A percentile compares a stretch with the other conserved stretches of the same genome.
Evolutionary conservation across 169 alveolate genomes (phyloP).

Genomic region (Cyclospora cayetanensis): DNA sequence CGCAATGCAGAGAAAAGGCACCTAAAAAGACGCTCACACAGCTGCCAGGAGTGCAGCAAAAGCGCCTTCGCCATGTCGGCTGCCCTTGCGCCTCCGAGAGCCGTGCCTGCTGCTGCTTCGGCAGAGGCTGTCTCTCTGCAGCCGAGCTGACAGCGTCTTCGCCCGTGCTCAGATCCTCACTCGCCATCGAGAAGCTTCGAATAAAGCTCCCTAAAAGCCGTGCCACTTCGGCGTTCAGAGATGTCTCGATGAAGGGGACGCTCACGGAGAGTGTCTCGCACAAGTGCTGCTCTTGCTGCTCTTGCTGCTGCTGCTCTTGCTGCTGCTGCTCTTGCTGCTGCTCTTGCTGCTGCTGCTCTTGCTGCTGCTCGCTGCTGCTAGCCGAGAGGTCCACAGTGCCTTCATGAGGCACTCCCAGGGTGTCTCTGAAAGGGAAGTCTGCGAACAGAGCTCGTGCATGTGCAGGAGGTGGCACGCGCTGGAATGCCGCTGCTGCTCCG

Average conservation of each 20-base stretch:
- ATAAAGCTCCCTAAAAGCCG: constrained; percentile 3
- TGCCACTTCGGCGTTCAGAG: neutral
- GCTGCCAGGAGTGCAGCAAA: constrained; percentile 36
- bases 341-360: neutral
- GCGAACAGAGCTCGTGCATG: too few relatives aligned
- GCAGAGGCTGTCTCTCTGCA: neutral
- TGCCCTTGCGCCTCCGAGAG: neutral
- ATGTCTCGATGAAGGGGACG: constrained; percentile 27
- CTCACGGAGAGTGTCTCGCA: constrained; percentile 11
- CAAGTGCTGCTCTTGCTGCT: neutral
- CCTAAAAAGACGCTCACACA: neutral
- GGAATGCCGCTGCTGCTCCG: neutral
- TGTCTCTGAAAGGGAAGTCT: too few relatives aligned
- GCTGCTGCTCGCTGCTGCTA: too few relatives aligned
- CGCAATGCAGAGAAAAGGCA: constrained; percentile 18
- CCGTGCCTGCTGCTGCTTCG: neutral
- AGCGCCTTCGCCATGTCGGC: neutral
- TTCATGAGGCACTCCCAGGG: too few relatives aligned
- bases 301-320: constrained; percentile 18
- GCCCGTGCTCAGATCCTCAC: neutral
- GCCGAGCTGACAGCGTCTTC: neutral
- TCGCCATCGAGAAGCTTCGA: neutral
- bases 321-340: neutral
- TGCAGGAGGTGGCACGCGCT: neutral
- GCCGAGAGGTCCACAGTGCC: too few relatives aligned